Conservation (phyloP, 1,139 yeast species). For the Hyphopichia burtonii region DNA sequence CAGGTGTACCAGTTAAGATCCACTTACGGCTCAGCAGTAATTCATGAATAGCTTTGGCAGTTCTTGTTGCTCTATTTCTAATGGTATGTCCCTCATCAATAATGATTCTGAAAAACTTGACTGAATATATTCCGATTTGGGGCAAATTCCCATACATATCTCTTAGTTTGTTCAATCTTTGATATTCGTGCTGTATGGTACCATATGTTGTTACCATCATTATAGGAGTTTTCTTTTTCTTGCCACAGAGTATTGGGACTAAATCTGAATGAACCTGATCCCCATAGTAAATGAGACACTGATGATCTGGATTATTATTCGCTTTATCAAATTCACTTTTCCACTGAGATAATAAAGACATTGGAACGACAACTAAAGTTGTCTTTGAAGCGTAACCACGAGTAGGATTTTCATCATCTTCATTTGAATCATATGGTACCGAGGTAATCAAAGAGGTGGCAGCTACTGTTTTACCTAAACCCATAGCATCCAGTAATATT, state of each 20-base stretch:
- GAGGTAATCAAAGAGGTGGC: conserved; percentile 72
- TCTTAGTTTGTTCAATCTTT: conserved; percentile 33
- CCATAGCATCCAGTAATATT: conserved; percentile 96
- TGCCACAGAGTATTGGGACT: conserved; percentile 38
- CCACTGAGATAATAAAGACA: conserved; percentile 92
- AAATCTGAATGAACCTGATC: conserved; percentile 53
- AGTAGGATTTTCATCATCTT: conserved; percentile 8
- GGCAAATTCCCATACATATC: conserved; percentile 31
- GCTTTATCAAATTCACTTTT: conserved; percentile 71
- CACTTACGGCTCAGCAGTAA: conserved; percentile 68
- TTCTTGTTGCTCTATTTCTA: conserved; percentile 74
- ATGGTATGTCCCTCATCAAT: conserved; percentile 93
- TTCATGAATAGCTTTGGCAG: conserved; percentile 76
- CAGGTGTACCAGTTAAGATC: conserved; percentile 94
- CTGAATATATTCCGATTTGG: conserved; percentile 60
- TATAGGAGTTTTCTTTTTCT: conserved; percentile 51
- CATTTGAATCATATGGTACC: conserved; percentile 48
- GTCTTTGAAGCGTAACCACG: conserved; percentile 62
- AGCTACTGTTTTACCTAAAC: conserved; percentile 89
- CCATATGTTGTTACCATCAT: conserved; percentile 87
- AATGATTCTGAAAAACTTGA: conserved; percentile 74
- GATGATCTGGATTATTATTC: conserved; percentile 44
- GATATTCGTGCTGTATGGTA: conserved; percentile 74
- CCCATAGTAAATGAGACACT: conserved; percentile 72
- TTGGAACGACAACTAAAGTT: conserved; percentile 83